Evolutionary conservation across 169 alveolate species (phyloP), one percentile per base, ranked within the genome.

Genomic region (Fabrea salina): DNA sequence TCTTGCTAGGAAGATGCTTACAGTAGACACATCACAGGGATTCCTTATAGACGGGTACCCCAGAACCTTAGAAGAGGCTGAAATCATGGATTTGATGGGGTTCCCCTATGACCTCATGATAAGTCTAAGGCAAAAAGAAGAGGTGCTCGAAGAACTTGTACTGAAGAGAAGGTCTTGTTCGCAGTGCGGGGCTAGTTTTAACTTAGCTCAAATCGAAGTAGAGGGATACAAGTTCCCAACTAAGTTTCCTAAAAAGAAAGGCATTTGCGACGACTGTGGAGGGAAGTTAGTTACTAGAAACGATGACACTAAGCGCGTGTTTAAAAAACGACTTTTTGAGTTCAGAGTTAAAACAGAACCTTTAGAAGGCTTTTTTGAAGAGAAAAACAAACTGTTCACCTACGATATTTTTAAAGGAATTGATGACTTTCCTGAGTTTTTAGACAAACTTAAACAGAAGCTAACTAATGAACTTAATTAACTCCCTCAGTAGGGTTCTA

Each of bases 31-130:
- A 32, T 33, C 8, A 8, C 8, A 11, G 16, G 70, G 54, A 56
- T 72, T 79, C 16, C 58, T 84, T 54, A 56, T 84, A 49, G 89
- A 84, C 50, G 89, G 89, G 33, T 71, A 68, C 33, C 89, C 89
- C 25, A 80, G 89, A 72, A 84, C 80, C 4, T 6, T 74, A 33
- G 43, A 59, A 35, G 53, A 84, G 75, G 58, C 76, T 13, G 75
- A 75, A 27, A 57, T 68, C 37, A 78, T 77, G 41, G 86, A 84
- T 3, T 40, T 68, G 44, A 22, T 41, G 6, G 68, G 44, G 22
- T 50, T 84, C 41, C 75, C 66, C 22, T 71, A 71, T 54, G 71
- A 84, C 66, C 64, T 84, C 7, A 84, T 84, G 30, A 78, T 84
- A n/a, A 84, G 75, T 47, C 59, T 84, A 4, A 79, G 76, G 25